Evolutionary conservation across 2,329 filamentous ascomycete genomes (phyloP).

Genomic region (Pleoardoris graminearum): DNA sequence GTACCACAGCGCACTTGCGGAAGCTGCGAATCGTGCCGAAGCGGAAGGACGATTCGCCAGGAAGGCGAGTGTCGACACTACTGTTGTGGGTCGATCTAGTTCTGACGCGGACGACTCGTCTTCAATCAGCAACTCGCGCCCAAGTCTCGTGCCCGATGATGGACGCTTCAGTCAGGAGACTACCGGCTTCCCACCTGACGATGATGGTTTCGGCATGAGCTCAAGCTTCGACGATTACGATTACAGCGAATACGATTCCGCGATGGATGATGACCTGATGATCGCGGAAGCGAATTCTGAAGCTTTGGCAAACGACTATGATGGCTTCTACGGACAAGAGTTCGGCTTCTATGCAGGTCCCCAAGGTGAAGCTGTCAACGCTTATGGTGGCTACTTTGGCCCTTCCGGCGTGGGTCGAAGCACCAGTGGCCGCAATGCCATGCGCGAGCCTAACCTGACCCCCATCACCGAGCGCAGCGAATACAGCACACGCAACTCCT

Average conservation of each 20-base stretch:
- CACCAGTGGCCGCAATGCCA: slow-evolving; percentile 64
- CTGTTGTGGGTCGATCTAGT: slow-evolving; percentile 18
- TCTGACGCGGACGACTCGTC: slow-evolving; percentile 41
- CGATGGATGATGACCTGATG: slow-evolving; percentile 73
- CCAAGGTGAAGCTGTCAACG: slow-evolving; percentile 60
- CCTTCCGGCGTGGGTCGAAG: slow-evolving; percentile 68
- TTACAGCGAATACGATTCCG: slow-evolving; percentile 59
- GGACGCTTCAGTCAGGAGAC: slow-evolving; percentile 54
- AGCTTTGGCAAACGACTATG: slow-evolving; percentile 85
- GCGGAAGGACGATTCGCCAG: slow-evolving; percentile 75
- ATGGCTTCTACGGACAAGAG: slow-evolving; percentile 93
- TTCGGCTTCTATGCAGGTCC: slow-evolving; percentile 87
- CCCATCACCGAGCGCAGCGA: slow-evolving; percentile 96
- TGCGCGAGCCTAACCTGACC: slow-evolving; percentile 87
- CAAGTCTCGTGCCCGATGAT: slow-evolving; percentile 55
- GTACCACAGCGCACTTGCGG: slow-evolving; percentile 83
- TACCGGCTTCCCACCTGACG: slow-evolving; percentile 42
- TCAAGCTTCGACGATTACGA: slow-evolving; percentile 54
- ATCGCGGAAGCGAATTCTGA: slow-evolving; percentile 95
- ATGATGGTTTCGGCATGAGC: slow-evolving; percentile 38
- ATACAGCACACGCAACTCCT: slow-evolving; percentile 91
- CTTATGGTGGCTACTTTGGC: slow-evolving; percentile 88
- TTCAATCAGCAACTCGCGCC: slow-evolving; percentile 38
- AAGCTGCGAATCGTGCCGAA: slow-evolving; percentile 76
- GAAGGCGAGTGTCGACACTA: slow-evolving; percentile 52